Percentiles rank a stretch among this genome's conserved stretches.
Conservation (phyloP, 1,284 basidiomycete genomes). For the Ustilago shanxiensis region DNA sequence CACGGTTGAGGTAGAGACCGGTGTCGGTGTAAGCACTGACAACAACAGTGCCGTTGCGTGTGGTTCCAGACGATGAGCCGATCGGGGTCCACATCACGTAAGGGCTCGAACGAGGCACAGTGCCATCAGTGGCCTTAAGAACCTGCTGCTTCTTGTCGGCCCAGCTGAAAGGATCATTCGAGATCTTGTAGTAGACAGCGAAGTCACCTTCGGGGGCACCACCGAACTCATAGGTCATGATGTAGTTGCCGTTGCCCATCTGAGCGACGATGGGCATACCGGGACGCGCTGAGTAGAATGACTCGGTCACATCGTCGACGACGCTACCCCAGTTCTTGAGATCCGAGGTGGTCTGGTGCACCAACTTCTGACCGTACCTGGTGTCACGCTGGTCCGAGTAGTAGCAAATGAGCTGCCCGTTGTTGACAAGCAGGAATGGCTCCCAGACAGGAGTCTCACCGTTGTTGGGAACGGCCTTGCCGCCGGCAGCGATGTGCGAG, state of each 20-base stretch:
- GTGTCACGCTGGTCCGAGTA: constrained; percentile 71
- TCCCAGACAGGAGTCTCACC: constrained; percentile 70
- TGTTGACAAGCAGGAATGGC: constrained; percentile 69
- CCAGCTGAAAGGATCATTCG: constrained; percentile 39
- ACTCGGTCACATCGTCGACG: constrained; percentile 68
- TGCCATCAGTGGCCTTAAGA: constrained; percentile 58
- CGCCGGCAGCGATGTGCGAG: constrained; percentile 60
- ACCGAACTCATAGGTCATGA: constrained; percentile 70
- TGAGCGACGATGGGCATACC: constrained; percentile 70
- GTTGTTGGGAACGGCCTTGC: constrained; percentile 56
- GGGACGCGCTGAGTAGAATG: constrained; percentile 65
- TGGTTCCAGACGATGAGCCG: constrained; percentile 44
- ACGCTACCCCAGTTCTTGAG: constrained; percentile 68
- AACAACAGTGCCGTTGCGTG: constrained; percentile 67
- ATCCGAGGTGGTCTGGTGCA: constrained; percentile 68
- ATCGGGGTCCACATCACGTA: constrained; percentile 67
- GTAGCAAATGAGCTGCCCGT: constrained; percentile 69
- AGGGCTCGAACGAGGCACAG: constrained; percentile 64
- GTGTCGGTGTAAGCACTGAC: constrained; percentile 59
- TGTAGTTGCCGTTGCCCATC: constrained; percentile 68
- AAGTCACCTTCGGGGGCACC: constrained; percentile 54
- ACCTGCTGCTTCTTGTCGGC: constrained; percentile 31
- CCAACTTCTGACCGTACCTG: constrained; percentile 70
- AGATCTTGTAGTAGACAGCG: constrained; percentile 43
- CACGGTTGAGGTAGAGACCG: constrained; percentile 33